Evolutionary conservation across 1,284 basidiomycete species (phyloP).

Genomic region (Phenoliferia sp.): DNA sequence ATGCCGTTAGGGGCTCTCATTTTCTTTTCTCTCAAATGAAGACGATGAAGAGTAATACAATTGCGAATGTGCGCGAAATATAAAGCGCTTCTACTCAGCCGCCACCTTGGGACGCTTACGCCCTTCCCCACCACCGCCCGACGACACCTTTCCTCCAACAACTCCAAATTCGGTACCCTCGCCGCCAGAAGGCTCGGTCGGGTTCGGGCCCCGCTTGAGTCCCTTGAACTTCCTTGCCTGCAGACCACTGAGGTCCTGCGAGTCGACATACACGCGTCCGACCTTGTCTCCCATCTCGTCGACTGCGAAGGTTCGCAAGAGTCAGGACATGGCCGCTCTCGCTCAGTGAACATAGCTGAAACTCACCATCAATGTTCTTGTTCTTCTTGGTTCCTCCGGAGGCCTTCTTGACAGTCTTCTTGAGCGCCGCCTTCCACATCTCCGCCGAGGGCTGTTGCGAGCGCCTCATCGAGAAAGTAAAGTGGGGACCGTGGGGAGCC

Average conservation of each 20-base stretch:
- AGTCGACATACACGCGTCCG: conserved; percentile 81
- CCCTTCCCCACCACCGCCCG: conserved; percentile 11
- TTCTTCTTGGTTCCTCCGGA: conserved; percentile 90
- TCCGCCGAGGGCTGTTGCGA: conserved; percentile 70
- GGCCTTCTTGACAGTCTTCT: conserved; percentile 79
- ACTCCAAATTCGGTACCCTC: not conserved
- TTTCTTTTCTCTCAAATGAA: too few relatives aligned
- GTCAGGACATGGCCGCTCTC: not conserved
- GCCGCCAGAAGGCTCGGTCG: not conserved
- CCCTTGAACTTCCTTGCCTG: conserved; percentile 93
- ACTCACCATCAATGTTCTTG: conserved; percentile 56
- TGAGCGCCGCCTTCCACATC: conserved; percentile 73
- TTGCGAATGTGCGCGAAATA: too few relatives aligned
- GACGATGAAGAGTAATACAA: too few relatives aligned
- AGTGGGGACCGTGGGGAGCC: conserved; percentile 81
- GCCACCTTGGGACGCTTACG: conserved; percentile 8
- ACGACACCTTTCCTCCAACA: not conserved
- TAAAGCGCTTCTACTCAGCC: not conserved
- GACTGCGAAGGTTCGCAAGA: conserved; percentile 54
- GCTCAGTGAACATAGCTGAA: not conserved
- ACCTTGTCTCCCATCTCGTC: conserved; percentile 97
- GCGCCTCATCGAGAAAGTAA: conserved; percentile 77
- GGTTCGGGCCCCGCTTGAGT: conserved; percentile 50
- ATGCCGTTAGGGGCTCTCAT: too few relatives aligned
- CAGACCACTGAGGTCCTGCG: conserved; percentile 80